Conservation (phyloP, 2,329 filamentous ascomycete species). For the Epichloe bromicola region DNA sequence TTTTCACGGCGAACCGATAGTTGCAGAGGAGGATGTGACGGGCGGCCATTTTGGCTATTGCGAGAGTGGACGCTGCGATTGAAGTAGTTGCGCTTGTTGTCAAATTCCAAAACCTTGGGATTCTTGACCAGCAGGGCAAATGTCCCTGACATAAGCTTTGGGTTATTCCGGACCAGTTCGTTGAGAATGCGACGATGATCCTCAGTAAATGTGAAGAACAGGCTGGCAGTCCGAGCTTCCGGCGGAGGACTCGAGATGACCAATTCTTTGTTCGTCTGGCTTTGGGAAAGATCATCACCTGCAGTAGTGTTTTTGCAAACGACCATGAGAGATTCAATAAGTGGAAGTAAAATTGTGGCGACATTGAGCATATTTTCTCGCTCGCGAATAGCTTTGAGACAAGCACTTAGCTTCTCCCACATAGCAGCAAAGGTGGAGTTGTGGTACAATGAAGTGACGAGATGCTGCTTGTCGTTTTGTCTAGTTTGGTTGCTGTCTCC, state of each 20-base stretch:
- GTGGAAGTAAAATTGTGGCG: conserved; percentile 82
- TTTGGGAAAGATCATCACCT: conserved; percentile 47
- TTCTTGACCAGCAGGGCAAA: conserved; percentile 96
- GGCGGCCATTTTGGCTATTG: conserved; percentile 54
- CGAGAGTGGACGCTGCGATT: conserved; percentile 73
- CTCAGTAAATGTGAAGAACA: conserved; percentile 97
- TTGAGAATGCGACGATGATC: conserved; percentile 96
- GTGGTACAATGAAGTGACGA: conserved; percentile 79
- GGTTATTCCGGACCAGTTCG: conserved; percentile 91
- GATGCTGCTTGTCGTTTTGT: conserved; percentile 60
- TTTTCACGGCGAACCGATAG: conserved; percentile 84
- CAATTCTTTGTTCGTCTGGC: conserved; percentile 49
- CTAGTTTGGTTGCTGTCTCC: conserved; percentile 37
- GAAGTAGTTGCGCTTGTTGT: conserved; percentile 99
- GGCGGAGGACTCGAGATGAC: conserved; percentile 60
- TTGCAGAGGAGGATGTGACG: conserved; percentile 61
- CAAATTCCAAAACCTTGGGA: conserved; percentile 95
- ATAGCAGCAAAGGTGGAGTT: conserved; percentile 80
- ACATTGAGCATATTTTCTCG: conserved; percentile 95
- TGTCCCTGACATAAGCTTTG: conserved; percentile 96
- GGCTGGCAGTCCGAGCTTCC: conserved; percentile 68
- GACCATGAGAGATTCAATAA: conserved; percentile 97
- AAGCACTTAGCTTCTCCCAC: conserved; percentile 86
- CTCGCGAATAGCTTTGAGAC: conserved; percentile 74
- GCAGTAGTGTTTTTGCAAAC: conserved; percentile 95